Evolutionary conservation across 192 early-diverging fungal genomes (phyloP).

Genomic region (Umbelopsis sp.): DNA sequence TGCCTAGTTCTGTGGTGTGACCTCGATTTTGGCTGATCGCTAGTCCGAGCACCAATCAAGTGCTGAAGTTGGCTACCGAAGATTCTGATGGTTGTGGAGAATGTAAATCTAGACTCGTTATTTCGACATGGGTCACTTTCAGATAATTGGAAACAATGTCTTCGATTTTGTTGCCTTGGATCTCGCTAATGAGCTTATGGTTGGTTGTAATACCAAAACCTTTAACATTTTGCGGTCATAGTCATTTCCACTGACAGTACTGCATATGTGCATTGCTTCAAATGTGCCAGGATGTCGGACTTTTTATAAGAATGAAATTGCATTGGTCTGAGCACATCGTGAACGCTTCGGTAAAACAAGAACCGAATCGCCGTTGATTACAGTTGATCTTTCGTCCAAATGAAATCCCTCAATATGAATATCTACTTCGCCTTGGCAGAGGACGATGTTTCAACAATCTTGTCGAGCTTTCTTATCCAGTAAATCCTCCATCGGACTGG

Average conservation of each 20-base stretch:
- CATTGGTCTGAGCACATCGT: no score
- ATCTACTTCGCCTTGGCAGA: no score
- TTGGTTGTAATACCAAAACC: conserved; percentile 18
- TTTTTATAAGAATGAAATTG: background rate
- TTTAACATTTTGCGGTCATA: conserved; percentile 23
- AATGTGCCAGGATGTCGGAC: background rate
- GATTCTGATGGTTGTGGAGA: background rate
- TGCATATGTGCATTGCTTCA: conserved; percentile 1
- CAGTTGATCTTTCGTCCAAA: no score
- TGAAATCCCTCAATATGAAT: no score
- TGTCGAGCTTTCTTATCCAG: no score
- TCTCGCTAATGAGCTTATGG: conserved; percentile 12
- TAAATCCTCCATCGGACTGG: no score
- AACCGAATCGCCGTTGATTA: no score
- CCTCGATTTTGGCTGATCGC: background rate
- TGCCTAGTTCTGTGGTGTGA: background rate
- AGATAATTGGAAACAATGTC: background rate
- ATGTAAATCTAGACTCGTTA: background rate
- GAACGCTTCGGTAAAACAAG: no score
- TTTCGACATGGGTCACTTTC: background rate
- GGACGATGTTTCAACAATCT: no score
- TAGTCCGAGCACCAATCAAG: background rate
- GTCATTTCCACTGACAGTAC: conserved; percentile 28
- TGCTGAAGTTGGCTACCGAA: background rate
- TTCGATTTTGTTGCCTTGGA: background rate